A percentile compares a stretch with the other conserved stretches of the same genome.
phyloP scores from a whole-genome alignment of 768 basidiomycete genomes.

The Rhodosporidiobolus sp. region DNA sequence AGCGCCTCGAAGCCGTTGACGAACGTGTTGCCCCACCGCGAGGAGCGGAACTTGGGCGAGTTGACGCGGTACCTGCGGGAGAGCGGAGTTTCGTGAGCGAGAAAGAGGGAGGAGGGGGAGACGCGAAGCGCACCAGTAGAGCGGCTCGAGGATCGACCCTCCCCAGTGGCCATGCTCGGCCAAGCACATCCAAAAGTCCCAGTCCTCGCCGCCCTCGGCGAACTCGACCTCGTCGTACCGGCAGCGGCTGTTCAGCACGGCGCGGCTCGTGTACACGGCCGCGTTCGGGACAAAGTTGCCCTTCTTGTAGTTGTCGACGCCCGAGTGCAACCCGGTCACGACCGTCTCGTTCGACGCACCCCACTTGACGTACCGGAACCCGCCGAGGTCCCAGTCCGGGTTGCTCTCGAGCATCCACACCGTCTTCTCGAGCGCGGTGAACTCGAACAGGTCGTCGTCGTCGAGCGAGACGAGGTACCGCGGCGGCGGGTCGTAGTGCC shows the following conservation, averaged over 20 bases:
- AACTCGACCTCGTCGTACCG: conserved; percentile 38
- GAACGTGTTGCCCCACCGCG: conserved; percentile 41
- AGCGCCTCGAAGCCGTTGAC: conserved; percentile 26
- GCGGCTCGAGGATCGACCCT: conserved; percentile 35
- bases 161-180: conserved; percentile 40
- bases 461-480: conserved; percentile 34
- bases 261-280: conserved; percentile 26
- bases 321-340: conserved; percentile 35
- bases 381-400: conserved; percentile 36
- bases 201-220: conserved; percentile 38
- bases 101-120: not conserved
- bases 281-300: conserved; percentile 41
- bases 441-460: conserved; percentile 42
- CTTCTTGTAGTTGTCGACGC: conserved; percentile 19
- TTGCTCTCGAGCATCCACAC: conserved; percentile 41
- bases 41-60: conserved; percentile 21
- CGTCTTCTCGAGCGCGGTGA: conserved; percentile 40
- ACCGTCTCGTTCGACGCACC: conserved; percentile 39
- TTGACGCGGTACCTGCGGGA: conserved; percentile 40
- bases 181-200: conserved; percentile 44
- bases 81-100: not conserved
- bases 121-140: conserved; percentile 35
- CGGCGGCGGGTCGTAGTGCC: conserved; percentile 16
- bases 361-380: conserved; percentile 41
- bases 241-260: conserved; percentile 7